These are phyloP conservation scores for Pleurozium schreberi DNA, from an alignment of 225 moss, liverwort and hornwort genomes.

Conservation along the genomic window DNA sequence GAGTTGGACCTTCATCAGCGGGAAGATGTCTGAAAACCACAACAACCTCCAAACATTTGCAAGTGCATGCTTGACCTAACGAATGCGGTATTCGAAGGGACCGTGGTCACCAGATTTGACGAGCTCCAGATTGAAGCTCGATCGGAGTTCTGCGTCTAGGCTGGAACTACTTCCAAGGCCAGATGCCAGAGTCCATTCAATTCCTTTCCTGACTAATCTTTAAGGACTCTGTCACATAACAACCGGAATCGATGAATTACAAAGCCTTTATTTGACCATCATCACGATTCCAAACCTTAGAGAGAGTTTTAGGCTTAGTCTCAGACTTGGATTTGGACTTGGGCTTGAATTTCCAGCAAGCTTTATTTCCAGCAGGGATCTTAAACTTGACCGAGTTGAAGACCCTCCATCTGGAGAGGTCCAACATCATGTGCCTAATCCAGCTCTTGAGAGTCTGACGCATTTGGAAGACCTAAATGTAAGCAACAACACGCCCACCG, in stretches of 20 bases:
- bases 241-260: neutral
- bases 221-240: neutral
- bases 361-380: neutral
- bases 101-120: neutral
- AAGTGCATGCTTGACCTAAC: neutral
- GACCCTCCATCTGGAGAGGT: neutral
- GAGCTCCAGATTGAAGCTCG: neutral
- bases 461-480: neutral
- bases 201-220: neutral
- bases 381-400: neutral
- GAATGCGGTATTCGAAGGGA: neutral
- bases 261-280: neutral
- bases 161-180: neutral
- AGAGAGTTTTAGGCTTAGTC: neutral
- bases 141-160: neutral
- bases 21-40: neutral
- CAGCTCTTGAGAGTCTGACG: neutral
- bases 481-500: neutral
- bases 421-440: neutral
- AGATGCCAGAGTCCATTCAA: neutral
- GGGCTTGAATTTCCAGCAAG: neutral
- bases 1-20: neutral
- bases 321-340: neutral
- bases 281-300: neutral
- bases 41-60: neutral